These are phyloP conservation scores for Prillingera fragicola DNA, from an alignment of 1,284 basidiomycete species.

Conservation along the genomic window DNA sequence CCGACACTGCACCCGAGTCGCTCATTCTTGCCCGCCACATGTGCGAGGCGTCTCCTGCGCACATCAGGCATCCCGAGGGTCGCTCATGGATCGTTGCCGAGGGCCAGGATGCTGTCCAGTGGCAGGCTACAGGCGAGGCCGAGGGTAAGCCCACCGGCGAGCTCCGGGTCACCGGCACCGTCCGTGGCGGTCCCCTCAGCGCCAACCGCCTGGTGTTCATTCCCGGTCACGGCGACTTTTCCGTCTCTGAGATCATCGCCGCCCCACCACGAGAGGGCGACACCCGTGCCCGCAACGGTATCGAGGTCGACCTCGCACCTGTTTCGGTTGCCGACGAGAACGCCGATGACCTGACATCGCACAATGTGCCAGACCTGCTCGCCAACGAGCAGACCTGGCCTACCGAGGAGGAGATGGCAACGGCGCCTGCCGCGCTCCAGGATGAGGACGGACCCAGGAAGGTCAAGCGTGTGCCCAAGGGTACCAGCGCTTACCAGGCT, in stretches of 20 bases:
- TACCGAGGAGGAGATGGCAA: conserved; percentile 87
- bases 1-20: conserved; percentile 57
- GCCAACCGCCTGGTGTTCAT: conserved; percentile 84
- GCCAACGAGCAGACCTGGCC: conserved; percentile 98
- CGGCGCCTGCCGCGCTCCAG: conserved; percentile 39
- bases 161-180: conserved; percentile 73
- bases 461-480: conserved; percentile 75
- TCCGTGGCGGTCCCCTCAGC: conserved; percentile 72
- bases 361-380: conserved; percentile 81
- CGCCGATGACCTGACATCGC: conserved; percentile 82
- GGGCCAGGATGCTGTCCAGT: conserved; percentile 50
- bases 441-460: conserved; percentile 54
- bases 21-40: conserved; percentile 66
- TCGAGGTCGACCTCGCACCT: conserved; percentile 5
- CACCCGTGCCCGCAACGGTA: no score
- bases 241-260: conserved; percentile 57
- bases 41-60: conserved; percentile 67
- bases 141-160: conserved; percentile 44
- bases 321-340: conserved; percentile 55
- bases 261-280: no score
- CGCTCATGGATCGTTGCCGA: conserved; percentile 77
- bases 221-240: conserved; percentile 83
- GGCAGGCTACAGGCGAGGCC: conserved; percentile 50
- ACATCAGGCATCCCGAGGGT: conserved; percentile 62
- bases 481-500: conserved; percentile 88